These are phyloP conservation scores for Tagetes erecta DNA, from an alignment of 129 eudicot species.

Conservation along the genomic window DNA sequence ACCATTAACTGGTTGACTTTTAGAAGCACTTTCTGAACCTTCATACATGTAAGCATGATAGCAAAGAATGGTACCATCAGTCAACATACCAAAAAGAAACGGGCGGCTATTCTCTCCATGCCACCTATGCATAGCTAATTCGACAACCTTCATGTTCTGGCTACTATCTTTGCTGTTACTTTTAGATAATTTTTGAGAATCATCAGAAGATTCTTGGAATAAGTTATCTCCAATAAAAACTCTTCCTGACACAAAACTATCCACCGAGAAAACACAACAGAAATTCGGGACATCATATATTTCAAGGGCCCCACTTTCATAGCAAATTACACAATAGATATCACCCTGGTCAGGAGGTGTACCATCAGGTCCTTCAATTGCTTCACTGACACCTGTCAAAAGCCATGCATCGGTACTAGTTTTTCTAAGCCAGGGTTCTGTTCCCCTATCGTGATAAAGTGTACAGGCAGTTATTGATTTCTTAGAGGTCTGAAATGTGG, in stretches of 20 bases:
- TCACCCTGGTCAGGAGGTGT: constrained; percentile 83
- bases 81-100: constrained; percentile 73
- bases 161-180: constrained; percentile 52
- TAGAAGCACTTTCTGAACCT: constrained; percentile 64
- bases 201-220: constrained; percentile 40
- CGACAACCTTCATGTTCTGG: constrained; percentile 68
- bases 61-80: constrained; percentile 92
- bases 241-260: constrained; percentile 81
- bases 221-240: constrained; percentile 59
- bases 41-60: constrained; percentile 93
- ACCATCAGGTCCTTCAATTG: constrained; percentile 89
- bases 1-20: constrained; percentile 51
- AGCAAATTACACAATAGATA: constrained; percentile 79
- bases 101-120: constrained; percentile 77
- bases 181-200: constrained; percentile 32
- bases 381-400: constrained; percentile 80
- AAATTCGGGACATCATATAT: constrained; percentile 87
- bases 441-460: constrained; percentile 89
- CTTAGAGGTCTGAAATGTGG: constrained; percentile 66
- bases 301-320: constrained; percentile 81
- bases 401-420: constrained; percentile 99
- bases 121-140: constrained; percentile 95
- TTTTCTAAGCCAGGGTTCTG: constrained; percentile 93
- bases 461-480: constrained; percentile 75
- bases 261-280: constrained; percentile 68